These are phyloP conservation scores for Debaryomyces prosopidis DNA, from an alignment of 805 yeast genomes.

Conservation along the genomic window DNA sequence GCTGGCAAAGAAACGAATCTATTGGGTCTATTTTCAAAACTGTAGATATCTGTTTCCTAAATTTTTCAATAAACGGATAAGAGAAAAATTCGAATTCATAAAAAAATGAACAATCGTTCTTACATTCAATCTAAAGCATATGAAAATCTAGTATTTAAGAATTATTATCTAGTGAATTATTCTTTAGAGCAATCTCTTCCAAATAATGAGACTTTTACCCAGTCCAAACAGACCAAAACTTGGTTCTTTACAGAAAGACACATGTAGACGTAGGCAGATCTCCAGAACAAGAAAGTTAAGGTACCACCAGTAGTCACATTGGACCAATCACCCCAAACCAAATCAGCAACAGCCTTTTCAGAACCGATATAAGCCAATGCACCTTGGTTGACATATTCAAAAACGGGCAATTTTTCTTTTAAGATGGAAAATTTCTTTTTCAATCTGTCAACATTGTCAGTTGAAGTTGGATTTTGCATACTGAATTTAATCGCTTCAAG, in stretches of 20 bases:
- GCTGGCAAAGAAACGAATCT: too few relatives aligned
- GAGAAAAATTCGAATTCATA: too few relatives aligned
- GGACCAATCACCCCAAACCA: slow-evolving; percentile 76
- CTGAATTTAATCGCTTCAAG: slow-evolving; percentile 57
- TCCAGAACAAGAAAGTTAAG: slow-evolving; percentile 90
- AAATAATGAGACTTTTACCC: slow-evolving; percentile 83
- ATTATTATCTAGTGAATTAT: slow-evolving; percentile 26
- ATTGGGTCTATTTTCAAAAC: too few relatives aligned
- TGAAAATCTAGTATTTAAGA: too few relatives aligned
- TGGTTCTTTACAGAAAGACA: slow-evolving; percentile 87
- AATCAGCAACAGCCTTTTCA: slow-evolving; percentile 92
- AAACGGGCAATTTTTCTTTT: slow-evolving; percentile 52
- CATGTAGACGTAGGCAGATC: slow-evolving; percentile 91
- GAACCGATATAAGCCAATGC: slow-evolving; percentile 91
- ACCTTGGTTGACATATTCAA: slow-evolving; percentile 86
- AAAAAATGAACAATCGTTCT: too few relatives aligned
- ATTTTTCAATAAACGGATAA: too few relatives aligned
- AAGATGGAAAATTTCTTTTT: slow-evolving; percentile 46
- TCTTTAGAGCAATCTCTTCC: slow-evolving; percentile 95
- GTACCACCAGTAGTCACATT: slow-evolving; percentile 82
- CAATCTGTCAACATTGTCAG: slow-evolving; percentile 45
- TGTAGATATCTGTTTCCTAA: too few relatives aligned
- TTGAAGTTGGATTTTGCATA: slow-evolving; percentile 38
- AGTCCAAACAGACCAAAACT: slow-evolving; percentile 80
- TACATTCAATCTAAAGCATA: too few relatives aligned